Percentiles rank a stretch among this genome's conserved stretches.
These are phyloP conservation scores for Amphichorda felina DNA, from an alignment of 2,329 filamentous ascomycete species.

Conservation along the genomic window DNA sequence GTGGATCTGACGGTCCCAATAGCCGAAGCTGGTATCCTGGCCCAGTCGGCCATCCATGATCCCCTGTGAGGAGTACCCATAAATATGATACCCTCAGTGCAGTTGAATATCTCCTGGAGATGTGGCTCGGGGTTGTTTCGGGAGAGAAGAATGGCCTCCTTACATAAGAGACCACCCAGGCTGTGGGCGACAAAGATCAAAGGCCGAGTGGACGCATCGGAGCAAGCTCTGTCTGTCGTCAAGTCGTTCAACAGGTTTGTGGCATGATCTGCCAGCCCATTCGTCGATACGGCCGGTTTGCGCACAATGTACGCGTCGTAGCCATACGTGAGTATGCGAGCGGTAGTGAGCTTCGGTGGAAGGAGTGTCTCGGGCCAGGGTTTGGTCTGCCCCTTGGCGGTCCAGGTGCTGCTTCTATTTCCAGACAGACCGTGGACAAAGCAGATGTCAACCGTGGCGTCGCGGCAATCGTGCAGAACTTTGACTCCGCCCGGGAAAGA, in stretches of 20 bases:
- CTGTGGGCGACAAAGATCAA: slow-evolving; percentile 25
- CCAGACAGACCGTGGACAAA: slow-evolving; percentile 29
- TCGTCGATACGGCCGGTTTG: slow-evolving; percentile 8
- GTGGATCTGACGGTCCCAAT: slow-evolving; percentile 17
- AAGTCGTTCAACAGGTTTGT: slow-evolving; percentile 16
- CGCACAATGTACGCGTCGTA: slow-evolving; percentile 21
- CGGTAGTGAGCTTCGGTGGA: slow-evolving; percentile 12
- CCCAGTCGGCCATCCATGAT: slow-evolving; percentile 20
- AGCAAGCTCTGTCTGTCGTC: slow-evolving; percentile 9
- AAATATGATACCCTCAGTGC: slow-evolving; percentile 17
- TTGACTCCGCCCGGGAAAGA: too few species aligned
- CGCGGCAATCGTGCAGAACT: too few species aligned
- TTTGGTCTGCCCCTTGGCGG: slow-evolving; percentile 10
- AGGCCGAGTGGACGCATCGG: slow-evolving; percentile 10
- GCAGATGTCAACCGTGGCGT: not conserved
- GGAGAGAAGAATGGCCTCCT: slow-evolving; percentile 21
- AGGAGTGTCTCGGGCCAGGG: slow-evolving; percentile 23
- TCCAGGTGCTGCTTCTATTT: slow-evolving; percentile 25
- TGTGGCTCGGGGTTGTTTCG: slow-evolving; percentile 15
- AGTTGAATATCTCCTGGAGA: slow-evolving; percentile 14
- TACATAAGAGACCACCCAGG: slow-evolving; percentile 25
- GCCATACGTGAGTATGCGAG: slow-evolving; percentile 25
- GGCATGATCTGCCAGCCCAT: slow-evolving; percentile 16
- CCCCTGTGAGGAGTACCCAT: slow-evolving; percentile 25
- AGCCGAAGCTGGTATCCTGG: slow-evolving; percentile 12